Evolutionary conservation across 2,329 filamentous ascomycete genomes (phyloP), one percentile per base, ranked within the genome.

Genomic region (Phaeosphaeriaceae sp.): DNA sequence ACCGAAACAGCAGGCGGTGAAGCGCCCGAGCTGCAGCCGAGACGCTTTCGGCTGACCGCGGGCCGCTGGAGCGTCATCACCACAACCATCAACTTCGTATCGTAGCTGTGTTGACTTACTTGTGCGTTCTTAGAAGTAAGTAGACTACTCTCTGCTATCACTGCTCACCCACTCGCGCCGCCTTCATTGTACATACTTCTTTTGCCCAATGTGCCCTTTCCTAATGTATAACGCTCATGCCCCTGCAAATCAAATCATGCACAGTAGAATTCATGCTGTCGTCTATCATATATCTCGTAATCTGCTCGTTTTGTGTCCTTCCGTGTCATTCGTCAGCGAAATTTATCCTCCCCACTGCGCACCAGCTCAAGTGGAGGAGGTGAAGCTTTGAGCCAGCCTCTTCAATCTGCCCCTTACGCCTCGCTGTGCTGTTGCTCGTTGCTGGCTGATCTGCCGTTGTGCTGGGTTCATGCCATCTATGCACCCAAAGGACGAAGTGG

Each of bases 401-500:
- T 66, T 75, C 48, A 76, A 59, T 51, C 62, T 71, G 10, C 68
- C 68, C 47, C 67, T 71, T 59, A 74, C 57, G 1, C 69, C 67
- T 9, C 65, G 66, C 19, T 55, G 61, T 21, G 63, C 56, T 36
- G 56, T 65, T 10, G 68, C 66, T 51, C 63, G 60, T 44, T 69
- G 67, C 49, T 72, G 70, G 51, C 68, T 70, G 40, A 66, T 60
- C 42, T 70, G 66, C 50, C 72, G 60, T 44, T 70, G 70, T 21
- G 64, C 64, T 21, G 62, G 44, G 40, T 64, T 70, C 68, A 75
- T 71, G 3, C 72, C 73, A 49, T 76, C 73, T 10, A 76, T 66
- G 50, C 73, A 76, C 6, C 73, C 74, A 42, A 76, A 76, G 3
- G 74, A 76, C 11, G 74, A 76, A 7, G 69, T 74, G 2, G 70